Evolutionary conservation across 805 yeast species (phyloP), one percentile per base, ranked within the genome.

Genomic region (Isabelozyma heimii): DNA sequence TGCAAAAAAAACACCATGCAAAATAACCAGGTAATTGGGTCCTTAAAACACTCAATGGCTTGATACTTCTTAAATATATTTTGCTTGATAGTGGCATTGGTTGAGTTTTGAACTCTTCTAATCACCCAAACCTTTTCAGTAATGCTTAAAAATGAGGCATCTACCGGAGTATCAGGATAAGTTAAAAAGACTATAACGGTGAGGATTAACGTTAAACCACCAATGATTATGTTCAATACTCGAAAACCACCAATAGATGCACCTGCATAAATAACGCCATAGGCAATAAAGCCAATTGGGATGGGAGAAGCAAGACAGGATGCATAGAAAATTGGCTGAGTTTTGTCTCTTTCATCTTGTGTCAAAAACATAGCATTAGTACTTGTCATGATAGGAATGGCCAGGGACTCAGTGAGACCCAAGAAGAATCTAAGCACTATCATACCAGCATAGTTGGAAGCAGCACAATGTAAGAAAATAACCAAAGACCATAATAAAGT

Each of bases 111-210:
- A 66, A 62, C 60, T 42, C 63, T 52, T 70, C 59, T 73, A 61
- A 63, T 77, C 61, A 52, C 79, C 78, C 49, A 76, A 64, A 80
- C 73, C 55, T 73, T 80, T 59, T 83, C 87, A 41, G 78, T 71
- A 2, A 57, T 59, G 4, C 75, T 51, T 43, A 83, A 66, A 53
- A 79, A 79, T 48, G 62, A 69, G 5, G 82, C 82, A 51, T 67
- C 72, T 0, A 83, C 61, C 13, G 87, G 87, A 58, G 82, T 80
- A 50, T 76, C 72, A 39, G 88, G 89, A 55, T 80, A 83, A 16
- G 71, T 45, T 50, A 71, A 69, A 45, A 62, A 61, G 13, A 55
- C 46, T 2, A 52, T 13, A 1, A 51, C 47, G 1, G 59, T 17
- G 43, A 54, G 46, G 5, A 58, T 24, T 17, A 82, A 65, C 0